Conservation (phyloP, 331 rosid species). For the Stylosanthes scabra region DNA sequence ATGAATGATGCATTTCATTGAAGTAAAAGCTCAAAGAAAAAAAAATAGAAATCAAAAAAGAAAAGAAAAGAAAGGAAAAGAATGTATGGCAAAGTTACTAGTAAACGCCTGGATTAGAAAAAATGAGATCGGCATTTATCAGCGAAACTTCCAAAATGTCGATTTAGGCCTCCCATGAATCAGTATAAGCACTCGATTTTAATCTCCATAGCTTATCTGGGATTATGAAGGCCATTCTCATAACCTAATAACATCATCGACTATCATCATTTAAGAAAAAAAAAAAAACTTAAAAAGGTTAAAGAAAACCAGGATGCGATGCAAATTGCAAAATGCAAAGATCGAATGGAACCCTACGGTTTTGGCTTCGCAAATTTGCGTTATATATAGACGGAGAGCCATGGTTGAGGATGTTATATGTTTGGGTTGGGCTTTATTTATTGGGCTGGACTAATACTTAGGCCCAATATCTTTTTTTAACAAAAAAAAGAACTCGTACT, state of each 20-base stretch:
- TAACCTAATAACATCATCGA: neutral
- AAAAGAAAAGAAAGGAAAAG: neutral
- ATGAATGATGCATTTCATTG: too few species aligned
- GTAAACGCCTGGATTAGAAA: slow-evolving; percentile 55
- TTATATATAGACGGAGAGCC: too few species aligned
- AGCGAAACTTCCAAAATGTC: slow-evolving; percentile 67
- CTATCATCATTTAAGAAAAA: neutral
- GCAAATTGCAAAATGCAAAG: neutral
- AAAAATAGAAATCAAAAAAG: too few species aligned
- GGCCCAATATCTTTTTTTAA: too few species aligned
- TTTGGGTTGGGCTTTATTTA: neutral
- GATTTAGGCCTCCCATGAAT: slow-evolving; percentile 80
- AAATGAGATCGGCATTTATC: slow-evolving; percentile 56
- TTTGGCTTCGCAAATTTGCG: neutral
- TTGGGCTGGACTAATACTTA: too few species aligned
- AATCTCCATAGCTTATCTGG: slow-evolving; percentile 63
- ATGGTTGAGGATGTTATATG: too few species aligned
- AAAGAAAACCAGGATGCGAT: neutral
- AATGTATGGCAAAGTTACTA: slow-evolving; percentile 73
- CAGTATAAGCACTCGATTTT: slow-evolving; percentile 62
- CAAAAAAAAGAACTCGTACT: too few species aligned
- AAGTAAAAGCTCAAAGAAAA: too few species aligned
- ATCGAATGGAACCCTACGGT: neutral
- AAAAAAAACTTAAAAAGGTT: too few species aligned
- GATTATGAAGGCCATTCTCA: slow-evolving; percentile 72